Evolutionary conservation across 441 rosid genomes (phyloP), one percentile per base, ranked within the genome.

Genomic region (Sinapis alba): DNA sequence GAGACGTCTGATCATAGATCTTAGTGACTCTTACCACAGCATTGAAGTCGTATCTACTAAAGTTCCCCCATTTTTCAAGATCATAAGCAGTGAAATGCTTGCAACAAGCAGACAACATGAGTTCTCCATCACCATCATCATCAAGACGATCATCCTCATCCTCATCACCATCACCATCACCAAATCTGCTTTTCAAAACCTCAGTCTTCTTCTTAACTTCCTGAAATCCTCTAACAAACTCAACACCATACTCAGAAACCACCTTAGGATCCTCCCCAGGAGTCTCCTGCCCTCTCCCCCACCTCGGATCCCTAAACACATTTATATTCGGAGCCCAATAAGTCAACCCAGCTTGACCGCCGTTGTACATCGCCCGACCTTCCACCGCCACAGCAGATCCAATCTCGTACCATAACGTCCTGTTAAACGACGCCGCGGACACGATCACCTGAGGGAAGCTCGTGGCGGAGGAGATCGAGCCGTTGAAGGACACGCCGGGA

Each of bases 281-380:
- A 73, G 87, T 87, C 80, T 89, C 94, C 71, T 89, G 94, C 60
- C 91, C 91, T 66, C 94, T 85, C 1, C 94, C 92, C 94, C 94
- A 87, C 56, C 94, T 85, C 32, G 92, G 94, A 66, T 89, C 94
- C 75, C 92, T 84, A 53, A 87, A 89, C 71, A 89, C 80, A 54
- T 87, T 89, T 38, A 89, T 79, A 72, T 84, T 88, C 1, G 94
- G 94, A 7, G 92, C 94, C 94, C 94, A 86, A 58, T 79, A 86
- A 3, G 90, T 85, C 84, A 89, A 75, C 78, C 90, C 90, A 63
- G 90, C 89, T 78, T 87, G 92, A 8, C 92, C 89, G 32, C 38
- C 76, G 23, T 86, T 87, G 70, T 87, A 84, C 90, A 89, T 89
- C 7, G 92, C 90, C 67, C 88, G 72, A 28, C 76, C 94, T 78